A percentile compares a stretch with the other conserved stretches of the same genome.
Evolutionary conservation across 306 rosid genomes (phyloP).

Genomic region (Malus sieversii): DNA sequence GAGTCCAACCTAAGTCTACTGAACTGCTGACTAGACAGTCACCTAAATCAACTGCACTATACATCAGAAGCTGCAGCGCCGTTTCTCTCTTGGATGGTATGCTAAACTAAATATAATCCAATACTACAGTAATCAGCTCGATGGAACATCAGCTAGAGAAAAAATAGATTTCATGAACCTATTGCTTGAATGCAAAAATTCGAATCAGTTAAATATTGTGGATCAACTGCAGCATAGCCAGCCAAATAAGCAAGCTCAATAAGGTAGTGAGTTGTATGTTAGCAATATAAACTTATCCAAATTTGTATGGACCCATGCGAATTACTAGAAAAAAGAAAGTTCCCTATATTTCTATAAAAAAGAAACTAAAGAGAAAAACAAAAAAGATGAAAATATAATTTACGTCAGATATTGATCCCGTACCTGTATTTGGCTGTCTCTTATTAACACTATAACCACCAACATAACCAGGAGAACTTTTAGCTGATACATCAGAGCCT

Average conservation of each 20-base stretch:
- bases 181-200: neutral
- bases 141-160: neutral
- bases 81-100: neutral
- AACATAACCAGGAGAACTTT: slow-evolving; percentile 55
- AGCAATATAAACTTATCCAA: neutral
- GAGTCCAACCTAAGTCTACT: neutral
- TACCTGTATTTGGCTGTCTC: slow-evolving; percentile 78
- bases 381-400: neutral
- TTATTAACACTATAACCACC: slow-evolving; percentile 58
- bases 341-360: neutral
- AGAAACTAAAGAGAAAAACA: neutral
- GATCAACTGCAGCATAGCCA: neutral
- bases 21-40: neutral
- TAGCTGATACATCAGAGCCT: slow-evolving; percentile 64
- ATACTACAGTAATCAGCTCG: neutral
- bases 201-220: neutral
- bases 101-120: neutral
- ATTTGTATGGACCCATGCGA: neutral
- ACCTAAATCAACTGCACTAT: neutral
- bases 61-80: neutral
- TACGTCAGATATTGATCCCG: neutral
- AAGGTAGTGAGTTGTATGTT: neutral
- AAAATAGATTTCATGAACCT: neutral
- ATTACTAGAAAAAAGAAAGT: neutral
- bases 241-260: neutral